Evolutionary conservation across 257 asterid genomes (phyloP).

Genomic region (Nicotiana otophora): DNA sequence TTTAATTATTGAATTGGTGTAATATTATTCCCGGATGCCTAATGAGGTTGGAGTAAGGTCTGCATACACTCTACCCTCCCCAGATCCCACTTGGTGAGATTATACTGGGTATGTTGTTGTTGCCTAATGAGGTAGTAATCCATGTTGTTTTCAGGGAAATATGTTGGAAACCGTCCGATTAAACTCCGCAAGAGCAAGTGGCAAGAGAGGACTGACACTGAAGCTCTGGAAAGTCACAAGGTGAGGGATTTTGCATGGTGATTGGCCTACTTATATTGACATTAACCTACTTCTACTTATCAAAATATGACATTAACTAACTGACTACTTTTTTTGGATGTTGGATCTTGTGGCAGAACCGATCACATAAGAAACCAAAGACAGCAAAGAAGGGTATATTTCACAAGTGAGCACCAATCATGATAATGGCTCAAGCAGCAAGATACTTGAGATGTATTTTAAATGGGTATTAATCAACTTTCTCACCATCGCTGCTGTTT

Average conservation of each 20-base stretch:
- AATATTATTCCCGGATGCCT: background rate
- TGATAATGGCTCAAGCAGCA: background rate
- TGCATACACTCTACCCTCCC: too few species aligned
- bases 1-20: background rate
- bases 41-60: background rate
- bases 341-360: conserved; percentile 7
- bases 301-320: background rate
- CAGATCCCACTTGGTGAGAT: too few species aligned
- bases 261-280: background rate
- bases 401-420: conserved; percentile 11
- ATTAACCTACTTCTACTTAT: background rate
- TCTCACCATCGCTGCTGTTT: background rate
- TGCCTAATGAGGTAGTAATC: background rate
- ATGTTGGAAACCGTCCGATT: conserved; percentile 89
- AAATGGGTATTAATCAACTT: background rate
- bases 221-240: conserved; percentile 65
- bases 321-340: background rate
- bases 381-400: conserved; percentile 12
- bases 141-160: conserved; percentile 53
- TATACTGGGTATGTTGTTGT: too few species aligned
- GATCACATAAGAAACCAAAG: conserved; percentile 2
- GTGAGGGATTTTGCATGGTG: conserved; percentile 19
- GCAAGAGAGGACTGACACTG: conserved; percentile 72
- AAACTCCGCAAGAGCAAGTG: conserved; percentile 92
- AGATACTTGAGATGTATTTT: background rate